phyloP scores from a whole-genome alignment of 345 rosid genomes.

The Leavenworthia alabamica region DNA sequence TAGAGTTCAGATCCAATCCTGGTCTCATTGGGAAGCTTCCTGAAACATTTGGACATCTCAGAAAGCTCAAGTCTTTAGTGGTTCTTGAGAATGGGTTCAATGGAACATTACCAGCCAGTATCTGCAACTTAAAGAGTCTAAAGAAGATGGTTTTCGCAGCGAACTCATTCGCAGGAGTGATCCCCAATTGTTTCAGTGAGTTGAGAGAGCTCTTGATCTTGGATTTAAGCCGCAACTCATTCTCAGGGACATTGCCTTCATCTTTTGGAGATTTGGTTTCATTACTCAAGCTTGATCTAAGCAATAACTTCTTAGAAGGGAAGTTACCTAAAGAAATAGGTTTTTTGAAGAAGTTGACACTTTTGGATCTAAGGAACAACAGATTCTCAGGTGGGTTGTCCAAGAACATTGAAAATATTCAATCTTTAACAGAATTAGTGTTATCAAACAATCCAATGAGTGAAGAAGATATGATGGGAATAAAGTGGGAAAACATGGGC shows the following conservation, averaged over 20 bases:
- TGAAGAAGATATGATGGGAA: constrained; percentile 44
- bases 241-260: constrained; percentile 57
- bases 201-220: constrained; percentile 54
- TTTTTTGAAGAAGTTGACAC: constrained; percentile 53
- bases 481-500: constrained; percentile 48
- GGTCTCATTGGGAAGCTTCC: constrained; percentile 55
- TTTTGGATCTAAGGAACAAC: constrained; percentile 72
- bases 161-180: constrained; percentile 46
- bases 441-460: constrained; percentile 63
- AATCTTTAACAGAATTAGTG: constrained; percentile 54
- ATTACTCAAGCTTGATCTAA: constrained; percentile 74
- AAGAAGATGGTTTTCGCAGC: constrained; percentile 47
- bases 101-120: constrained; percentile 44
- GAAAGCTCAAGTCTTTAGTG: constrained; percentile 63
- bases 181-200: constrained; percentile 48
- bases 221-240: constrained; percentile 66
- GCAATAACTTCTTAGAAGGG: constrained; percentile 59
- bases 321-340: constrained; percentile 42
- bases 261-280: constrained; percentile 54
- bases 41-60: constrained; percentile 40
- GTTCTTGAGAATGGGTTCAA: constrained; percentile 58
- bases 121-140: constrained; percentile 41
- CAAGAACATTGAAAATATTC: constrained; percentile 42
- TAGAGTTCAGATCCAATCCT: constrained; percentile 69
- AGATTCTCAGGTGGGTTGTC: constrained; percentile 62